Evolutionary conservation across 495 filamentous ascomycete species (phyloP).

Genomic region (Trichocladium uniseriatum): DNA sequence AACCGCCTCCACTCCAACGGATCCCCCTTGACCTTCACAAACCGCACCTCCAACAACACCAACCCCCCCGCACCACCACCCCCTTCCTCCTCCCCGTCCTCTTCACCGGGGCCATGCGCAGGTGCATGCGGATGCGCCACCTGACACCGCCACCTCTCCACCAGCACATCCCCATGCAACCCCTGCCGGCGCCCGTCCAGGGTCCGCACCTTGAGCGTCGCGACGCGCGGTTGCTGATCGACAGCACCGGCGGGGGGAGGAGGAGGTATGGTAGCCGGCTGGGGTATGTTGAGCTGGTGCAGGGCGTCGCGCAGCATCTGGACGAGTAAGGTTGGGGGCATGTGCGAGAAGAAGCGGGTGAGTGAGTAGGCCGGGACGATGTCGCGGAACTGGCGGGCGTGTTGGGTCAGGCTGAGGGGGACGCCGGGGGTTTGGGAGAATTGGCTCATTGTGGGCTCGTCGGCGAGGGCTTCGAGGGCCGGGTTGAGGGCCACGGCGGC

Average conservation of each 20-base stretch:
- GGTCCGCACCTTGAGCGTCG: constrained; percentile 62
- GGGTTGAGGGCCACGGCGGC: background rate
- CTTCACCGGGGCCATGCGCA: background rate
- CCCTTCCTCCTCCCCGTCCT: background rate
- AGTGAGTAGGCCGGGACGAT: constrained; percentile 72
- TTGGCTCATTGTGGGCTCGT: constrained; percentile 87
- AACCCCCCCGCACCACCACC: constrained; percentile 8
- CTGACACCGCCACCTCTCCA: constrained; percentile 54
- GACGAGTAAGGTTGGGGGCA: constrained; percentile 67
- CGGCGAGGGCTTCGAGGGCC: constrained; percentile 57
- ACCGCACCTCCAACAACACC: constrained; percentile 73
- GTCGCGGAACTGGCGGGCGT: constrained; percentile 77
- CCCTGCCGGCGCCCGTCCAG: constrained; percentile 70
- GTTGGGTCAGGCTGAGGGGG: constrained; percentile 72
- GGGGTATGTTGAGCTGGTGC: constrained; percentile 71
- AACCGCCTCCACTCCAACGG: constrained; percentile 94
- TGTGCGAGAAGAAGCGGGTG: constrained; percentile 82
- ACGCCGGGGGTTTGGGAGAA: constrained; percentile 78
- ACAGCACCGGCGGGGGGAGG: constrained; percentile 7
- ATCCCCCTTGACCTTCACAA: constrained; percentile 92
- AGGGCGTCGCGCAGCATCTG: constrained; percentile 71
- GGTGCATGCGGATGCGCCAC: no score
- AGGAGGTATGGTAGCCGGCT: constrained; percentile 35
- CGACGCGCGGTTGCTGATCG: constrained; percentile 29
- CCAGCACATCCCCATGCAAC: constrained; percentile 72